Base-by-base conservation (phyloP, 257 asterid species). In the Nicotiana paniculata region DNA sequence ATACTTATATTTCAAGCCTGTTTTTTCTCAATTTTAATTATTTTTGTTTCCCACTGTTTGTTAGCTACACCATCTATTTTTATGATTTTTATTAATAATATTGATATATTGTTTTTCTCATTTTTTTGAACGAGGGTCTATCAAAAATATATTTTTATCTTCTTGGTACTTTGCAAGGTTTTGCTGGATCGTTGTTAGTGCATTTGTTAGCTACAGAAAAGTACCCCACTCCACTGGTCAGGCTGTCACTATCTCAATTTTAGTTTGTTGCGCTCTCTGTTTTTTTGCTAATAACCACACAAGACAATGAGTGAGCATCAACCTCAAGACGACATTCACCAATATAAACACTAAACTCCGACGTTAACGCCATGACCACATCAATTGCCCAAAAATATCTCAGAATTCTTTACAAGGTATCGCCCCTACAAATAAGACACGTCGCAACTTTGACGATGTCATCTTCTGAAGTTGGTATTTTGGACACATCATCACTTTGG, bases 321-420 rank as follows among this genome's bases (percentile, higher is more conserved):
- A 43, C 37, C 21, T 43, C 21, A 4, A 43, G 24, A 70, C 77
- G 35, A 70, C n/a, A 43, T 18, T 11, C 78, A 39, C 58, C 13
- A 43, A 70, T 69, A 28, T 32, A 32, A 72, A 5, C 78, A 21
- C 21, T 21, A 11, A 70, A 70, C 58, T 39, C 77, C 11, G 7
- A 66, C 74, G 74, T 57, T 33, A 69, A 69, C 58, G 33, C 77
- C 77, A 68, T 35, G 21, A 39, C 21, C 59, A 12, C 59, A 54
- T 9, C 33, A n/a, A 39, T n/a, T n/a, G 5, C 33, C 77, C 4
- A 18, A 69, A 10, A 43, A 43, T 39, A 43, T 70, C 35, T 69
- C 2, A 39, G 58, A 8, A 6, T 43, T 21, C 26, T n/a, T 61
- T 3, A 9, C 16, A 21, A 61, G 13, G 6, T 11, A 43, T 39